Conservation (phyloP, 2,329 filamentous ascomycete species). For the Trichophyton benhamiae region DNA sequence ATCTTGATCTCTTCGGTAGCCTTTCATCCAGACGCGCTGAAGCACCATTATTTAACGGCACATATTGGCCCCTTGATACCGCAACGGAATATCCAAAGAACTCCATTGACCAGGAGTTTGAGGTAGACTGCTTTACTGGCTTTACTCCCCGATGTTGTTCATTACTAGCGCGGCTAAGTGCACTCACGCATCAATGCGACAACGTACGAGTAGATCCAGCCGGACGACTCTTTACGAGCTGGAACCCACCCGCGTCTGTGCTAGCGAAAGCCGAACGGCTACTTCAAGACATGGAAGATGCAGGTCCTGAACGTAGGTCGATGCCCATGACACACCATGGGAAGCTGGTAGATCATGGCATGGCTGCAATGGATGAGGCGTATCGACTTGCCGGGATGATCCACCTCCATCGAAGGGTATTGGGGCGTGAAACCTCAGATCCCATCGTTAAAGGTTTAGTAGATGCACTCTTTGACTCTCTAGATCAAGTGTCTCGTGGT, state of each 20-base stretch:
- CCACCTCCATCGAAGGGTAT: conserved; percentile 61
- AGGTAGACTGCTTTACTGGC: conserved; percentile 70
- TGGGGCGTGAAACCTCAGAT: conserved; percentile 48
- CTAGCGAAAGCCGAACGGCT: conserved; percentile 47
- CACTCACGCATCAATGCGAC: conserved; percentile 58
- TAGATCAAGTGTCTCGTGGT: conserved; percentile 51
- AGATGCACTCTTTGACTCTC: conserved; percentile 48
- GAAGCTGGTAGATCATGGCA: conserved; percentile 33
- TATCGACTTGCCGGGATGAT: conserved; percentile 70
- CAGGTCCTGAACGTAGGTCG: conserved; percentile 26
- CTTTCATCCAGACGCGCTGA: conserved; percentile 49
- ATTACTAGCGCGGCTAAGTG: conserved; percentile 58
- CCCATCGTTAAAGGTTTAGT: conserved; percentile 52
- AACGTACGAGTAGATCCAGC: conserved; percentile 1
- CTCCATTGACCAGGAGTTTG: conserved; percentile 46
- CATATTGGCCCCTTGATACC: conserved; percentile 32
- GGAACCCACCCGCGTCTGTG: conserved; percentile 42
- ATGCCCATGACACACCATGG: conserved; percentile 30
- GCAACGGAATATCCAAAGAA: conserved; percentile 19
- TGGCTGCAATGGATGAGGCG: conserved; percentile 59
- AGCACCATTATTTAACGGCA: conserved; percentile 39
- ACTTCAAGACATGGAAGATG: conserved; percentile 49
- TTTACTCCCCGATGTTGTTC: conserved; percentile 62
- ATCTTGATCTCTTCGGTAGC: conserved; percentile 66
- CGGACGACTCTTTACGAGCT: background rate